These are phyloP conservation scores for Actinomortierella wolfii DNA, from an alignment of 371 early-diverging fungal species.

Conservation along the genomic window DNA sequence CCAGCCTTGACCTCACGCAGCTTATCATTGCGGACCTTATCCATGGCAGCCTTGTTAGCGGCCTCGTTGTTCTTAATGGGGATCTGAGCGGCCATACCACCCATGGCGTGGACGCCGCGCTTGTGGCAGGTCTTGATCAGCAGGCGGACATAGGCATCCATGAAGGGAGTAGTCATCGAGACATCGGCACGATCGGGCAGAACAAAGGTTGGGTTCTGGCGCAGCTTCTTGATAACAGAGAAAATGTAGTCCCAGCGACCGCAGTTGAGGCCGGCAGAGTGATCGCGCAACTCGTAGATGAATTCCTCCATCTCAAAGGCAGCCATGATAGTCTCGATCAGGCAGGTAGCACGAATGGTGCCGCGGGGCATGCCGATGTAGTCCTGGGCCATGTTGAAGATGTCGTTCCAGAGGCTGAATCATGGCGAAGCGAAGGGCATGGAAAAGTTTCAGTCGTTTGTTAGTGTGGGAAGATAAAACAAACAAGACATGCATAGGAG, in stretches of 20 bases:
- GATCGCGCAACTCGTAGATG: slow-evolving; percentile 95
- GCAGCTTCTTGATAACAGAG: slow-evolving; percentile 94
- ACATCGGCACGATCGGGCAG: slow-evolving; percentile 91
- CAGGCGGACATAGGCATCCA: slow-evolving; percentile 93
- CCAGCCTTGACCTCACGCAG: slow-evolving; percentile 92
- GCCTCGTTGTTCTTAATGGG: slow-evolving; percentile 90
- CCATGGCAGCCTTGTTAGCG: slow-evolving; percentile 90
- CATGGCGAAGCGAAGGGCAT: no score
- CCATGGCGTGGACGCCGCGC: slow-evolving; percentile 98
- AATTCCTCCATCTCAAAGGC: slow-evolving; percentile 99
- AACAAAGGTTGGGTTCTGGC: slow-evolving; percentile 80
- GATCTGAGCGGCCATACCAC: slow-evolving; percentile 98
- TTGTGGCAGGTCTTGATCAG: slow-evolving; percentile 96
- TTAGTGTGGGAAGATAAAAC: no score
- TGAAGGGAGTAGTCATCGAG: slow-evolving; percentile 94
- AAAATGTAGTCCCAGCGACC: slow-evolving; percentile 99
- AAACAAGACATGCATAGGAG: no score
- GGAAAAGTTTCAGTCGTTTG: no score
- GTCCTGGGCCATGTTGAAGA: slow-evolving; percentile 94
- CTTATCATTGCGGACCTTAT: slow-evolving; percentile 93
- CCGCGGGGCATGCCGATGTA: slow-evolving; percentile 87
- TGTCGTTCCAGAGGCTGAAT: slow-evolving; percentile 89
- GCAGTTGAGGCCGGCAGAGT: slow-evolving; percentile 96
- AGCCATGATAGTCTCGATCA: slow-evolving; percentile 96
- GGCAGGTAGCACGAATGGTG: slow-evolving; percentile 93